Evolutionary conservation across 768 basidiomycete genomes (phyloP).

Genomic region (Fistulinella prunicolor): DNA sequence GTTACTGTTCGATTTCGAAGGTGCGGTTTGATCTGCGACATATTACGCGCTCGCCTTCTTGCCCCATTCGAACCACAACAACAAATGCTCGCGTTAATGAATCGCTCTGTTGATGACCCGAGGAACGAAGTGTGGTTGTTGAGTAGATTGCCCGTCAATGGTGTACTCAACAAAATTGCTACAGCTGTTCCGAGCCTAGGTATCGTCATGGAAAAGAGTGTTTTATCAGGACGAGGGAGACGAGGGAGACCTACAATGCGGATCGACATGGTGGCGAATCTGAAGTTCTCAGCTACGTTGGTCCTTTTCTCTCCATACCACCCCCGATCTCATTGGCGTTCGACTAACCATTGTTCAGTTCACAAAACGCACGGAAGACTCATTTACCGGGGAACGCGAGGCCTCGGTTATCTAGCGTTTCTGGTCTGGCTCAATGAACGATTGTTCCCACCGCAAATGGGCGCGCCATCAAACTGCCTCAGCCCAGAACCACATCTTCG

Average conservation of each 20-base stretch:
- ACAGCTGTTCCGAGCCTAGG: conserved; percentile 64
- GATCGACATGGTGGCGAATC: conserved; percentile 78
- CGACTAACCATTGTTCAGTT: neutral
- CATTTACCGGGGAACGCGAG: conserved; percentile 80
- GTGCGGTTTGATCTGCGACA: conserved; percentile 54
- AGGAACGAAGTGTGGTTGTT: conserved; percentile 81
- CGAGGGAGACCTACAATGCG: conserved; percentile 43
- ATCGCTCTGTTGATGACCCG: conserved; percentile 55
- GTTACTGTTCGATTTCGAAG: conserved; percentile 75
- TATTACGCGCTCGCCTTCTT: conserved; percentile 43
- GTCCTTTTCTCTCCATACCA: no score
- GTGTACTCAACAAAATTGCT: conserved; percentile 61
- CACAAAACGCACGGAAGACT: conserved; percentile 71
- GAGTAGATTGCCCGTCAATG: conserved; percentile 67
- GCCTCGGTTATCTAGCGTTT: conserved; percentile 85
- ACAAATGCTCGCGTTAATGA: conserved; percentile 47
- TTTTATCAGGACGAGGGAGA: conserved; percentile 60
- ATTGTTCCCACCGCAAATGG: conserved; percentile 47
- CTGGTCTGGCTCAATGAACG: conserved; percentile 56
- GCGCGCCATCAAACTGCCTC: conserved; percentile 65
- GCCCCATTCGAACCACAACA: conserved; percentile 40
- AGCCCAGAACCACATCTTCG: conserved; percentile 93
- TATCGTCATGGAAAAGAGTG: conserved; percentile 91
- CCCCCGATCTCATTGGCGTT: neutral
- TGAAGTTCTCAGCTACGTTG: conserved; percentile 78